Percentiles rank a stretch among this genome's conserved stretches.
These are phyloP conservation scores for Eudorina sp. DNA, from an alignment of 139 green algal species.

Conservation along the genomic window DNA sequence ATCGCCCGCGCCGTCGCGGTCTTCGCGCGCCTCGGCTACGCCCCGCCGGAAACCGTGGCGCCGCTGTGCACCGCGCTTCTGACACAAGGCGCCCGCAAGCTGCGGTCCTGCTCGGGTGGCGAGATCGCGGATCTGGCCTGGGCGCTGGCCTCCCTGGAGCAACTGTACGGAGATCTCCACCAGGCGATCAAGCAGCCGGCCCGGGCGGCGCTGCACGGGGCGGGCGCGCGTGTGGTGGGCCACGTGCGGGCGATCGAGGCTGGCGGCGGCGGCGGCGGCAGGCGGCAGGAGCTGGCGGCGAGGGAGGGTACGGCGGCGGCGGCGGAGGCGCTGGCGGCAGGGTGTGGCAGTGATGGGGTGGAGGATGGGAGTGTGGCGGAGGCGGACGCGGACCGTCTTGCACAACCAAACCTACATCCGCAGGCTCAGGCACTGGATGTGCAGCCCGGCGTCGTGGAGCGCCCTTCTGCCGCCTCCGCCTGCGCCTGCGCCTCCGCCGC, in stretches of 20 bases:
- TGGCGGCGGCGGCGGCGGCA: not conserved
- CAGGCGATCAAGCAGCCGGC: constrained; percentile 31
- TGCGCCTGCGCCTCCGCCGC: too few species aligned
- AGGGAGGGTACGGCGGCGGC: not conserved
- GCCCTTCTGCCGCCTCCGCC: too few species aligned
- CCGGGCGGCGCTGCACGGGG: not conserved
- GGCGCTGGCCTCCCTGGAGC: constrained; percentile 19
- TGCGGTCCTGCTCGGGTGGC: not conserved
- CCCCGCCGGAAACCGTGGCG: constrained; percentile 13
- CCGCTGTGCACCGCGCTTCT: not conserved
- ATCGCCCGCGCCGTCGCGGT: constrained; percentile 22
- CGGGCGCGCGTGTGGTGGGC: not conserved
- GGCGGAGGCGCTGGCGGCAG: not conserved
- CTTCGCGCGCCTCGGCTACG: constrained; percentile 13
- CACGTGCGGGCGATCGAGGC: constrained; percentile 12
- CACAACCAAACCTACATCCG: too few species aligned
- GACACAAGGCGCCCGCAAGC: not conserved
- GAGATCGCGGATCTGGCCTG: constrained; percentile 36
- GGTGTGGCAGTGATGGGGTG: too few species aligned
- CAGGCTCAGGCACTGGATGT: too few species aligned
- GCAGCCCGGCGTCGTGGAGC: too few species aligned
- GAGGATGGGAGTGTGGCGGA: too few species aligned
- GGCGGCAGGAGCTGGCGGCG: not conserved
- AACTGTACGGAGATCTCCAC: constrained; percentile 42
- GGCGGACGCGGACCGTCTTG: too few species aligned